Percentiles rank a stretch among this genome's conserved stretches.
phyloP scores from a whole-genome alignment of 2,329 filamentous ascomycete species.

The Juglanconis oblonga region DNA sequence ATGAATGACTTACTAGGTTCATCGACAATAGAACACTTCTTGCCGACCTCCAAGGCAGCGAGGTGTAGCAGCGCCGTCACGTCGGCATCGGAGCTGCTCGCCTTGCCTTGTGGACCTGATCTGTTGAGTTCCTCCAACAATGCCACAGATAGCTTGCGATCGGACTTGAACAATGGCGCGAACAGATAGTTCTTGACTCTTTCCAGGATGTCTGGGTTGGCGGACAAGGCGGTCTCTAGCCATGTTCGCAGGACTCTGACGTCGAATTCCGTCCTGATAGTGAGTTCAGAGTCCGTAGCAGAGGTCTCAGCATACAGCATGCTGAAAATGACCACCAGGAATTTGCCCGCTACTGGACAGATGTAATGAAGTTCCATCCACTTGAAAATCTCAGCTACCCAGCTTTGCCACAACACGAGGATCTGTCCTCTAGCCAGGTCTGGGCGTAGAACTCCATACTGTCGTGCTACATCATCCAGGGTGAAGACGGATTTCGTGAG shows the following conservation, averaged over 20 bases:
- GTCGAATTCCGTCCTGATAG: slow-evolving; percentile 28
- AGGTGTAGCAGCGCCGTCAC: slow-evolving; percentile 59
- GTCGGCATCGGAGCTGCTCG: slow-evolving; percentile 41
- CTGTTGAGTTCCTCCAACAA: slow-evolving; percentile 54
- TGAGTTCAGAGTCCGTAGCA: slow-evolving; percentile 14
- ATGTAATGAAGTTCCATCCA: slow-evolving; percentile 57
- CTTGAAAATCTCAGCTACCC: slow-evolving; percentile 34
- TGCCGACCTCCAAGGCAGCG: slow-evolving; percentile 67
- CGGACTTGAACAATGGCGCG: slow-evolving; percentile 58
- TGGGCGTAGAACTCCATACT: slow-evolving; percentile 36
- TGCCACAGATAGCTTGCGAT: slow-evolving; percentile 48
- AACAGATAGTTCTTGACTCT: slow-evolving; percentile 64
- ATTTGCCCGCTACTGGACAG: slow-evolving; percentile 58
- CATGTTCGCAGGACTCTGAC: slow-evolving; percentile 53
- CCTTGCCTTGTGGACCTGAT: slow-evolving; percentile 24
- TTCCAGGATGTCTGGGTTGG: slow-evolving; percentile 53
- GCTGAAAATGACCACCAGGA: slow-evolving; percentile 56
- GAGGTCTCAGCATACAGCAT: slow-evolving; percentile 35
- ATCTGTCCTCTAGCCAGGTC: slow-evolving; percentile 23
- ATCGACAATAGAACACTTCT: slow-evolving; percentile 66
- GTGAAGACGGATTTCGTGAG: slow-evolving; percentile 57
- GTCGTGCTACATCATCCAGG: slow-evolving; percentile 41
- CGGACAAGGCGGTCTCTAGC: slow-evolving; percentile 48
- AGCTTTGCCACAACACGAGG: slow-evolving; percentile 27
- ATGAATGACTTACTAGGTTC: slow-evolving; percentile 52